Percentiles rank a stretch among this genome's conserved stretches.
These are phyloP conservation scores for Papiliotrema terrestris DNA, from an alignment of 1,284 basidiomycete species.

Conservation along the genomic window DNA sequence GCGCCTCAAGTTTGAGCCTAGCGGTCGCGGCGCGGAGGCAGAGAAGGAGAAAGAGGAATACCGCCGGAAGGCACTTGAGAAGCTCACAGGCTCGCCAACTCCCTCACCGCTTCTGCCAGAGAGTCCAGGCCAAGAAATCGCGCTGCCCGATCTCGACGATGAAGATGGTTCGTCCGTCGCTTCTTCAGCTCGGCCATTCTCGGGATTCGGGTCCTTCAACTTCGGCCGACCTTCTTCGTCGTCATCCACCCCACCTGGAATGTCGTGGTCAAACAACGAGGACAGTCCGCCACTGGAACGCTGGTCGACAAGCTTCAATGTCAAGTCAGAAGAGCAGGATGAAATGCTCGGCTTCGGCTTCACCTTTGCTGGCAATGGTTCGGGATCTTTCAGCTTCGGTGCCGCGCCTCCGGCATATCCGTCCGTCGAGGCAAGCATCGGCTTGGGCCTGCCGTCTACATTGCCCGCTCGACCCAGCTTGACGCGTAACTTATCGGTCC, in stretches of 20 bases:
- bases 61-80: conserved; percentile 39
- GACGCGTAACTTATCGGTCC: conserved; percentile 23
- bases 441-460: conserved; percentile 16
- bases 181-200: conserved; percentile 31
- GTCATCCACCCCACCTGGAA: conserved; percentile 10
- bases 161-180: conserved; percentile 33
- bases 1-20: conserved; percentile 43
- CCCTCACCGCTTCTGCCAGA: conserved; percentile 3
- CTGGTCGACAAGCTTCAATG: conserved; percentile 17
- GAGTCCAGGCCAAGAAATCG: conserved; percentile 24
- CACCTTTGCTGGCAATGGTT: conserved; percentile 6
- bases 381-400: conserved; percentile 5
- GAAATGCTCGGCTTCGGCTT: conserved; percentile 27
- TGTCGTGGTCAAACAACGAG: conserved; percentile 26
- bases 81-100: conserved; percentile 30
- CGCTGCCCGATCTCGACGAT: conserved; percentile 42
- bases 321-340: conserved; percentile 21
- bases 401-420: not conserved
- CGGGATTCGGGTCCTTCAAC: conserved; percentile 20
- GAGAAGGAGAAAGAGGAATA: conserved; percentile 44
- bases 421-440: conserved; percentile 4
- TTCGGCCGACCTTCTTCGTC: conserved; percentile 32
- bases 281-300: conserved; percentile 12
- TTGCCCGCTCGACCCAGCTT: conserved; percentile 24
- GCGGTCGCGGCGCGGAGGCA: conserved; percentile 37